Evolutionary conservation across 2,329 filamentous ascomycete genomes (phyloP).

Genomic region (Epichloe bromicola): DNA sequence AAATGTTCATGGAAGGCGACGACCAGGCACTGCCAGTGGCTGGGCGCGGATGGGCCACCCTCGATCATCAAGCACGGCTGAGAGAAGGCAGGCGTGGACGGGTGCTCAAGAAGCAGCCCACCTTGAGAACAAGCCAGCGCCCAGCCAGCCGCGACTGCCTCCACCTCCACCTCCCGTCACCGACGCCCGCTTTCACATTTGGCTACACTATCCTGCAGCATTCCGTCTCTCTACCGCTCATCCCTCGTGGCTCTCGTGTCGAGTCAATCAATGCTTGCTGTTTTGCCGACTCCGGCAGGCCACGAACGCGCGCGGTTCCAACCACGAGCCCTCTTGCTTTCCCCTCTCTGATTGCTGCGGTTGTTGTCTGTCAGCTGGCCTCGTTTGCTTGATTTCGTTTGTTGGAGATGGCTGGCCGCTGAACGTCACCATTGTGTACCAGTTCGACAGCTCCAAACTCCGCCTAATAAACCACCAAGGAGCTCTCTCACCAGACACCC

Average conservation of each 20-base stretch:
- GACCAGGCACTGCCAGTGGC: too few relatives aligned
- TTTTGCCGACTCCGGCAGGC: neutral
- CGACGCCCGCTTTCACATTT: neutral
- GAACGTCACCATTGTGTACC: constrained; percentile 8
- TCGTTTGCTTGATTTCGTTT: constrained; percentile 1
- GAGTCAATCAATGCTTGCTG: neutral
- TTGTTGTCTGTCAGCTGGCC: neutral
- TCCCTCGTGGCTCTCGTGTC: neutral
- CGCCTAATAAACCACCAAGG: constrained; percentile 2
- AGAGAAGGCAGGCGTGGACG: too few relatives aligned
- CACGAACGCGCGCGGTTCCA: neutral
- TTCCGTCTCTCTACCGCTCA: neutral
- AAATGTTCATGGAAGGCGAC: too few relatives aligned
- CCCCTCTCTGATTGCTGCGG: neutral
- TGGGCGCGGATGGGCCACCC: too few relatives aligned
- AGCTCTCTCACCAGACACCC: constrained; percentile 3
- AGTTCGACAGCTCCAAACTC: constrained; percentile 8
- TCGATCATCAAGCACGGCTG: too few relatives aligned
- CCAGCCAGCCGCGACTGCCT: neutral
- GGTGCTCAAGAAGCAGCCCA: too few relatives aligned
- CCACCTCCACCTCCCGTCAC: neutral
- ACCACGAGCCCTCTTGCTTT: neutral
- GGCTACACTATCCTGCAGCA: neutral
- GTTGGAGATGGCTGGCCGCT: constrained; percentile 12
- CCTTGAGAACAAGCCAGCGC: too few relatives aligned